Conservation (phyloP, 1,284 basidiomycete species). For the Moesziomyces globuligerus region DNA sequence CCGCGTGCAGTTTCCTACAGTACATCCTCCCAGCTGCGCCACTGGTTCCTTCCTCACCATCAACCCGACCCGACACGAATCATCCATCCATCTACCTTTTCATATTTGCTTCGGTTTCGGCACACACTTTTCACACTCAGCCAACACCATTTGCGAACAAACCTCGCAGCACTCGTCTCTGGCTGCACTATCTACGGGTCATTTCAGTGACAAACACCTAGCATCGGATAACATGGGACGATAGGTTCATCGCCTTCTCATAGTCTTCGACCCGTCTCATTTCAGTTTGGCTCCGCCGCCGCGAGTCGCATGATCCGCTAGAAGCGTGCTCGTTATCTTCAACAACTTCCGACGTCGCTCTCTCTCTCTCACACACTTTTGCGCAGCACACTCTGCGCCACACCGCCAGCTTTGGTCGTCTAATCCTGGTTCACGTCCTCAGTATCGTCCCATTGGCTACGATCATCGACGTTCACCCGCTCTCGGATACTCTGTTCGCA, state of each 20-base stretch:
- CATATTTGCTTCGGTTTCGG: neutral
- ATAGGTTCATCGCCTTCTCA: no score
- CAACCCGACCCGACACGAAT: neutral
- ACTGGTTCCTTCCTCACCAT: neutral
- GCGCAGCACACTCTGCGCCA: constrained; percentile 13
- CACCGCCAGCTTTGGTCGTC: constrained; percentile 3
- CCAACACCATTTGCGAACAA: neutral
- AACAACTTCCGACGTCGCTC: no score
- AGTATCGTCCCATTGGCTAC: constrained; percentile 47
- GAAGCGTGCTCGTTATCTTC: no score
- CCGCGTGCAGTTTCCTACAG: no score
- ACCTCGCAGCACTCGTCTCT: no score
- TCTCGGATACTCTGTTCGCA: constrained; percentile 23
- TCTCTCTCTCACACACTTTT: neutral
- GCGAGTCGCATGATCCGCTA: no score
- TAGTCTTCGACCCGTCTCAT: no score
- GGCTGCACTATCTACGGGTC: no score
- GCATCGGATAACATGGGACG: no score
- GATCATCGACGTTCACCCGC: constrained; percentile 27
- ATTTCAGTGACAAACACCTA: no score
- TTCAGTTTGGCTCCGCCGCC: no score
- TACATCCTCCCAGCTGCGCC: no score
- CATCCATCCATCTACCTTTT: neutral
- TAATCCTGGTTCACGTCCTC: constrained; percentile 12
- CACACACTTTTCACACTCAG: neutral